A percentile compares a stretch with the other conserved stretches of the same genome.
Evolutionary conservation across 2,329 filamentous ascomycete species (phyloP).

Genomic region (Aureobasidium sp.): DNA sequence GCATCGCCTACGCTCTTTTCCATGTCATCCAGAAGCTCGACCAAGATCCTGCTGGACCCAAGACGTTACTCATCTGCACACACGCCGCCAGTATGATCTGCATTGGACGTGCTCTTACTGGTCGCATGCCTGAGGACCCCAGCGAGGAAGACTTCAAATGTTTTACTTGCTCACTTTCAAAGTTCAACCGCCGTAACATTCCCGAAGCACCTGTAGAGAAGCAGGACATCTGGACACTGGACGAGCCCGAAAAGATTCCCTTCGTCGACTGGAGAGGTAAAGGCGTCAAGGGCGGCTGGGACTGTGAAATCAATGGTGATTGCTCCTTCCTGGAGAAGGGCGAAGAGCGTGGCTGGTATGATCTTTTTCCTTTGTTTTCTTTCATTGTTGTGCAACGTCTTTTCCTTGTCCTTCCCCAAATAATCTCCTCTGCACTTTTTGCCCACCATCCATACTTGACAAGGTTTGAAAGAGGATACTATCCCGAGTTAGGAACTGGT

Average conservation of each 20-base stretch:
- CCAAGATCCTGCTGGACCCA: constrained; percentile 52
- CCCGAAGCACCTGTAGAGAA: constrained; percentile 14
- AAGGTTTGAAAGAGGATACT: constrained; percentile 15
- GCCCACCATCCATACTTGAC: neutral
- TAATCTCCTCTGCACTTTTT: neutral
- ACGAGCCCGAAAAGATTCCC: constrained; percentile 33
- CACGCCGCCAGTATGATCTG: constrained; percentile 89
- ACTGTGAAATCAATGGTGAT: constrained; percentile 72
- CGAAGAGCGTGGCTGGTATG: constrained; percentile 81
- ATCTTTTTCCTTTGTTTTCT: constrained; percentile 24
- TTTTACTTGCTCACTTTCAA: constrained; percentile 74
- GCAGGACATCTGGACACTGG: constrained; percentile 25
- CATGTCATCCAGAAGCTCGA: constrained; percentile 69
- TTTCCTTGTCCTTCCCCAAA: neutral
- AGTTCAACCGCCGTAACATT: constrained; percentile 48
- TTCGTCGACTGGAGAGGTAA: constrained; percentile 50
- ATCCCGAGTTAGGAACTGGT: constrained; percentile 13
- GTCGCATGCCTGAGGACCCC: constrained; percentile 62
- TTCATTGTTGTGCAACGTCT: constrained; percentile 9
- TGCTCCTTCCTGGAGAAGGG: constrained; percentile 74
- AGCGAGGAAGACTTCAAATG: constrained; percentile 74
- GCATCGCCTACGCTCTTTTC: constrained; percentile 63
- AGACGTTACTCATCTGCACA: constrained; percentile 71
- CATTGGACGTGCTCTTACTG: constrained; percentile 75
- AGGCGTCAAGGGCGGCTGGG: constrained; percentile 71